Percentiles rank a stretch among this genome's conserved stretches.
phyloP scores from a whole-genome alignment of 208 protist genomes.

The Leishmania gerbilli region DNA sequence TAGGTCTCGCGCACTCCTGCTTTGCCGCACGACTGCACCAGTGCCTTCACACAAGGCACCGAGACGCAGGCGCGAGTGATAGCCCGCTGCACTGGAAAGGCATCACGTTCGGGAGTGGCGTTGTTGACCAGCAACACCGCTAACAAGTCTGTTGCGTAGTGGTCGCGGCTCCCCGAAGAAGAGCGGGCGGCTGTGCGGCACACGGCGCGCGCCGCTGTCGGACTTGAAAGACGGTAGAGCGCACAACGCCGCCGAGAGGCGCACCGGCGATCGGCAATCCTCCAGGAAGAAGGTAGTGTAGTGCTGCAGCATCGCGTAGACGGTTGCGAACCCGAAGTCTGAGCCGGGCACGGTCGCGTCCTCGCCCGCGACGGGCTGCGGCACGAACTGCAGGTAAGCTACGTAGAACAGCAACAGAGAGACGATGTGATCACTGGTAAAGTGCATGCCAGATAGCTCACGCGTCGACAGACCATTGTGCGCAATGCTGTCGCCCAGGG shows the following conservation, averaged over 20 bases:
- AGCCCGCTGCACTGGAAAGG: constrained; percentile 18
- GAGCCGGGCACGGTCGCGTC: neutral
- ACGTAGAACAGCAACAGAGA: constrained; percentile 20
- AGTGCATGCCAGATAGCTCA: constrained; percentile 13
- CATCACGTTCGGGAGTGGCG: constrained; percentile 6
- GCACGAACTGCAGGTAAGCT: constrained; percentile 10
- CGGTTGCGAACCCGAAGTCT: neutral
- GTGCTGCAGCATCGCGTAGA: constrained; percentile 16
- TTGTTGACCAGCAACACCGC: constrained; percentile 21
- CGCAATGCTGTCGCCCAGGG: constrained; percentile 35
- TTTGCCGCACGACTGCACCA: neutral
- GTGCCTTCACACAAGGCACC: constrained; percentile 7
- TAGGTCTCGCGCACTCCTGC: neutral
- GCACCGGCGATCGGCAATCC: constrained; percentile 4
- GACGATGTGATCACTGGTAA: constrained; percentile 16
- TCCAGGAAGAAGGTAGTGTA: constrained; percentile 12
- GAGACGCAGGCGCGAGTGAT: constrained; percentile 8
- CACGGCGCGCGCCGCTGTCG: neutral
- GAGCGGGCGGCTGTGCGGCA: constrained; percentile 20
- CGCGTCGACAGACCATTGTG: neutral
- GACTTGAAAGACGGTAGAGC: constrained; percentile 11
- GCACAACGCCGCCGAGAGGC: constrained; percentile 27
- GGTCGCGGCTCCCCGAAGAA: constrained; percentile 21
- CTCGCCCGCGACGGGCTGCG: neutral
- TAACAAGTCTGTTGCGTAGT: constrained; percentile 21